These are phyloP conservation scores for Saussurea involucrata DNA, from an alignment of 129 eudicot species.

Conservation along the genomic window DNA sequence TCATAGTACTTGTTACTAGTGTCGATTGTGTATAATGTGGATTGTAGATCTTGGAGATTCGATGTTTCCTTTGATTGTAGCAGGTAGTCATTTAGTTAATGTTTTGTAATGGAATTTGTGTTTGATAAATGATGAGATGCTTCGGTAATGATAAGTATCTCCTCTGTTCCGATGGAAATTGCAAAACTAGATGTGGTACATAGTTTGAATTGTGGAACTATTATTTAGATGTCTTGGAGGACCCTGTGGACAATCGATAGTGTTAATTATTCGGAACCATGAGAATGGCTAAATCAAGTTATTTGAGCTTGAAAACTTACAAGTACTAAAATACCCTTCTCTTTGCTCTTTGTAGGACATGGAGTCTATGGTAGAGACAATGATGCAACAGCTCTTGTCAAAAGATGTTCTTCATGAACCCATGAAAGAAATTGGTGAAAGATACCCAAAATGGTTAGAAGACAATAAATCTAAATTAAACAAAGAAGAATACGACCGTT, in stretches of 20 bases:
- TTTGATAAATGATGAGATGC: not conserved
- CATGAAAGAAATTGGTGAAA: conserved; percentile 95
- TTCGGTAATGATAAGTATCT: no score
- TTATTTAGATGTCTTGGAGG: not conserved
- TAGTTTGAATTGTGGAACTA: not conserved
- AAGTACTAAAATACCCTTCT: not conserved
- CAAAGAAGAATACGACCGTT: conserved; percentile 70
- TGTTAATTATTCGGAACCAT: not conserved
- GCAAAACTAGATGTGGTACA: not conserved
- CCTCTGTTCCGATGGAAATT: no score
- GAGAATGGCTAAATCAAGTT: not conserved
- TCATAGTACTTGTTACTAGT: not conserved
- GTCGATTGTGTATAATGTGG: no score
- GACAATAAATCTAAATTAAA: conserved; percentile 65
- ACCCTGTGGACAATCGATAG: not conserved
- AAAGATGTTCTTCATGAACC: conserved; percentile 95
- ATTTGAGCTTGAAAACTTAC: not conserved
- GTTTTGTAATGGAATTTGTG: no score
- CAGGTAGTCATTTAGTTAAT: no score
- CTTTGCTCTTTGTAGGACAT: conserved; percentile 50
- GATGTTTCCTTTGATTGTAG: not conserved
- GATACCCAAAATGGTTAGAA: conserved; percentile 92
- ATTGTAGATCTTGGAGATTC: not conserved
- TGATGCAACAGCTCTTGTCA: conserved; percentile 98
- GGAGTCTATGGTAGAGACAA: conserved; percentile 94